A percentile compares a stretch with the other conserved stretches of the same genome.
Evolutionary conservation across 371 early-diverging fungal genomes (phyloP).

Genomic region (Syncephalis fuscata): DNA sequence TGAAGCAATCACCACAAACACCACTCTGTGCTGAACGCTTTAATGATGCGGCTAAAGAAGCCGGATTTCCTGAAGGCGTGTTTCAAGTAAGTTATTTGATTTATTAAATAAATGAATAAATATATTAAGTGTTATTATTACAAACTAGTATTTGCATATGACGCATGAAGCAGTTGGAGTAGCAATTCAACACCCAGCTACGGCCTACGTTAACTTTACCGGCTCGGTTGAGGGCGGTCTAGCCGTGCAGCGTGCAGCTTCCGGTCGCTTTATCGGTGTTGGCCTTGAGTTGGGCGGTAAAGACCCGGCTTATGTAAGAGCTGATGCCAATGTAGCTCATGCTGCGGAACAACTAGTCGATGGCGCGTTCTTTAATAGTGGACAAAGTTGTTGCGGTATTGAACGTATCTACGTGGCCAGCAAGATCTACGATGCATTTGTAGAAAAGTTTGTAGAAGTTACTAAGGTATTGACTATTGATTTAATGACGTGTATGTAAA

Average conservation of each 20-base stretch:
- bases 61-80: conserved; percentile 51
- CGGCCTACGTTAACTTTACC: conserved; percentile 63
- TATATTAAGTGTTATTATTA: not conserved
- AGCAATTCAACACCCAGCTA: conserved; percentile 36
- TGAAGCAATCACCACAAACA: conserved; percentile 75
- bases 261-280: conserved; percentile 45
- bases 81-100: conserved; percentile 30
- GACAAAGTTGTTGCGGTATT: conserved; percentile 72
- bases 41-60: conserved; percentile 36
- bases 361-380: conserved; percentile 73
- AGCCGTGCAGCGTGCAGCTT: conserved; percentile 40
- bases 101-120: too few relatives aligned
- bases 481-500: not conserved
- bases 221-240: conserved; percentile 65
- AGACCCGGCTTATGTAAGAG: conserved; percentile 69
- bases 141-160: conserved; percentile 19
- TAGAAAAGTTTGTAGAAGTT: conserved; percentile 40
- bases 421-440: conserved; percentile 51
- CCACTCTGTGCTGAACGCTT: conserved; percentile 60
- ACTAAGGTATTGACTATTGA: conserved; percentile 22
- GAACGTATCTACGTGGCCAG: conserved; percentile 75
- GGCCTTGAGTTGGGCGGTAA: conserved; percentile 79
- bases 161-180: conserved; percentile 37
- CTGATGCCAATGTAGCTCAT: conserved; percentile 50
- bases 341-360: conserved; percentile 62